Evolutionary conservation across 106 monocot genomes (phyloP), one percentile per base, ranked within the genome.

Genomic region (Hemerocallis citrina): DNA sequence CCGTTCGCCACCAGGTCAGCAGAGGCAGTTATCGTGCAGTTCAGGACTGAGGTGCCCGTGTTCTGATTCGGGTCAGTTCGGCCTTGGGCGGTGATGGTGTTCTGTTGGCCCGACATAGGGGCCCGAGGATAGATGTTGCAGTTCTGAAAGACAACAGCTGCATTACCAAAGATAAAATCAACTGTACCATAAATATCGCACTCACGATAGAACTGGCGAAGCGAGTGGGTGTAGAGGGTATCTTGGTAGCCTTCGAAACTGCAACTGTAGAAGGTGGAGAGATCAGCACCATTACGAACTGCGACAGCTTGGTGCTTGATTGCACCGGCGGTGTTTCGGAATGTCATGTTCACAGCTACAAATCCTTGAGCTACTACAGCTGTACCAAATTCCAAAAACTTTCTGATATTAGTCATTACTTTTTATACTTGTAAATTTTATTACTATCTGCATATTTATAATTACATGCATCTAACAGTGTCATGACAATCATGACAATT

Each of bases 21-120:
- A 0, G 81, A 59, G 13, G 81, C 69, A 10, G 55, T 34, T 14
- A 93, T 50, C 4, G 10, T 59, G 57, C 88, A 76, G 47, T 57
- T 61, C 28, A 82, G 88, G 43, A 93, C 79, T 1, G 88, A 71
- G 2, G 67, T 93, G 7, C 92, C 86, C 0, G 92, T 85, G 74
- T 88, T 93, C 79, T 93, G 92, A 68, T 93, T 93, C 3, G 88
- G 88, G 51, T 93, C 92, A n/a, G 70, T 84, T 25, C 88, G 77
- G 29, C 84, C 88, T 46, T 93, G 92, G 4, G 92, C 92, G 0
- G 92, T 93, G 59, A 93, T 61, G n/a, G 76, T 74, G 76, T 93
- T 93, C 24, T 55, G 71, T 64, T 93, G 93, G 29, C 81, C 78
- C 0, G 1, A 10, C 65, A 93, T 54, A 0, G 92, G 92, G 0